Conservation (phyloP, 2,329 filamentous ascomycete species). For the Colletotrichum sp. region DNA sequence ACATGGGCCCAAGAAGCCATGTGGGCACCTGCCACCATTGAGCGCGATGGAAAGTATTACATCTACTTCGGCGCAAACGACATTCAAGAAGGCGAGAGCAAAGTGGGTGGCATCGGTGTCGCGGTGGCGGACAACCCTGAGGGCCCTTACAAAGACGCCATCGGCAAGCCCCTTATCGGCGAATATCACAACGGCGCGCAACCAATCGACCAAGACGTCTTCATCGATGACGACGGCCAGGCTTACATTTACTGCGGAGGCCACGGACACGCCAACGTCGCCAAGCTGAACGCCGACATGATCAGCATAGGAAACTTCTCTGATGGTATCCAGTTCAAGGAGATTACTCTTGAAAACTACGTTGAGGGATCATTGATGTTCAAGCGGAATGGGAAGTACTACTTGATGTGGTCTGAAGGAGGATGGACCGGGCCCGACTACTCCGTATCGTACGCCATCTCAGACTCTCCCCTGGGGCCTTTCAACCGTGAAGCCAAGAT, state of each 20-base stretch:
- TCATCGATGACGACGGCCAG: constrained; percentile 59
- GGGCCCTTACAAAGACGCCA: constrained; percentile 63
- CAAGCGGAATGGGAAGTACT: constrained; percentile 32
- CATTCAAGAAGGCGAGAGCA: constrained; percentile 49
- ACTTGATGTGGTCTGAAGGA: constrained; percentile 46
- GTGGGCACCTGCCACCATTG: constrained; percentile 67
- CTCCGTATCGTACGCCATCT: constrained; percentile 49
- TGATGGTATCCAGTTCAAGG: constrained; percentile 46
- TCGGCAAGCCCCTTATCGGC: constrained; percentile 54
- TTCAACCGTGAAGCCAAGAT: constrained; percentile 49
- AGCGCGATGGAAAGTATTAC: constrained; percentile 65
- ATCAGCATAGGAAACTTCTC: constrained; percentile 40
- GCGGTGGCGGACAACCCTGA: constrained; percentile 59
- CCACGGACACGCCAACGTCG: constrained; percentile 40
- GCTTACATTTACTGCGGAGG: constrained; percentile 69
- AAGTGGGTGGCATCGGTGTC: constrained; percentile 63
- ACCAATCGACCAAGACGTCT: constrained; percentile 66
- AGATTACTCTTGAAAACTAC: constrained; percentile 45
- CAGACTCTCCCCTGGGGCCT: constrained; percentile 38
- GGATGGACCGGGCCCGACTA: constrained; percentile 41
- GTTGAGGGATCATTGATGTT: constrained; percentile 44
- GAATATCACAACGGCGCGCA: constrained; percentile 32
- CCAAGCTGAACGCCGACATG: constrained; percentile 49
- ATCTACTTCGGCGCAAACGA: constrained; percentile 64
- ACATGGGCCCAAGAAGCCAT: constrained; percentile 70